phyloP scores from a whole-genome alignment of 345 rosid genomes.

The Acer campestre region DNA sequence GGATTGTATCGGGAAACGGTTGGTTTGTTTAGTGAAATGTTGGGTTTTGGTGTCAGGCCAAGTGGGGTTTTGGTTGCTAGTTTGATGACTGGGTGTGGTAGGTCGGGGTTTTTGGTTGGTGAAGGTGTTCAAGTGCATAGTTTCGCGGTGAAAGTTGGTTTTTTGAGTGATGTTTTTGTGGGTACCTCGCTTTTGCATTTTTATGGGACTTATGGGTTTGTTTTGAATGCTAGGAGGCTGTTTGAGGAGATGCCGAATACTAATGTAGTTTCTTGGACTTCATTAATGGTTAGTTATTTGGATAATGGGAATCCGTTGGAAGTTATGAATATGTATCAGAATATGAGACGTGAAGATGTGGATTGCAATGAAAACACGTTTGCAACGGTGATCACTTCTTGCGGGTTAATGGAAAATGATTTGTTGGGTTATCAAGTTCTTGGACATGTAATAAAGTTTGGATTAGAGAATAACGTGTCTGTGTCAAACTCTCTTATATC shows the following conservation, averaged over 20 bases:
- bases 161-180: conserved; percentile 69
- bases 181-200: conserved; percentile 81
- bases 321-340: conserved; percentile 48
- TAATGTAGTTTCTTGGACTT: conserved; percentile 93
- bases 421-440: conserved; percentile 61
- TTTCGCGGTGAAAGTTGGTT: conserved; percentile 56
- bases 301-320: conserved; percentile 53
- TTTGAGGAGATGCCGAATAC: conserved; percentile 82
- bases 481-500: conserved; percentile 73
- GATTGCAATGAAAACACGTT: conserved; percentile 65
- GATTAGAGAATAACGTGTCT: conserved; percentile 55
- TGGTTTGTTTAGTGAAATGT: conserved; percentile 48
- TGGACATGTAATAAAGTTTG: conserved; percentile 59
- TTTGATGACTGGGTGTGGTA: conserved; percentile 73
- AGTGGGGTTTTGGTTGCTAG: conserved; percentile 69
- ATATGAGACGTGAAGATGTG: conserved; percentile 60
- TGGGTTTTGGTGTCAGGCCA: conserved; percentile 44
- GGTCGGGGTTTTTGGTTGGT: conserved; percentile 56
- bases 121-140: conserved; percentile 78
- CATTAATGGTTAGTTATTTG: conserved; percentile 73
- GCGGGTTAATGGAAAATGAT: conserved; percentile 56
- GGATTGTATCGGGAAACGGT: conserved; percentile 50
- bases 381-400: conserved; percentile 64
- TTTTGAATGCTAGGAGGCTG: conserved; percentile 52
- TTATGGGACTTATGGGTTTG: conserved; percentile 60